Conservation (phyloP, 306 rosid genomes). For the Sechiopsis laciniata region DNA sequence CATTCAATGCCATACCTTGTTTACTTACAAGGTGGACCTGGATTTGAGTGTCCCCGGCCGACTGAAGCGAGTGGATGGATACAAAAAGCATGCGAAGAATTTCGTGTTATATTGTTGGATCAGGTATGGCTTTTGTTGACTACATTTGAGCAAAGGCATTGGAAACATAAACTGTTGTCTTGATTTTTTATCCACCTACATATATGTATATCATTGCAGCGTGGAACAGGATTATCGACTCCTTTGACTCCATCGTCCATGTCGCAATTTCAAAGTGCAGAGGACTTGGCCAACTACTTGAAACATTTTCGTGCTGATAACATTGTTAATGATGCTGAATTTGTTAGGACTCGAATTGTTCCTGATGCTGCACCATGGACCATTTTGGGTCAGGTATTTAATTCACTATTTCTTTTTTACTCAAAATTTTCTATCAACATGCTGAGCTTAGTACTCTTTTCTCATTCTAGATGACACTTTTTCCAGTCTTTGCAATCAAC, state of each 20-base stretch:
- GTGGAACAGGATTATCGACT: slow-evolving; percentile 96
- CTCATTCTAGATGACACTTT: background rate
- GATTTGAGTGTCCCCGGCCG: slow-evolving; percentile 73
- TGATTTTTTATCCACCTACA: slow-evolving; percentile 23
- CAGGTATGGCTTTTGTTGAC: slow-evolving; percentile 55
- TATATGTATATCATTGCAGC: slow-evolving; percentile 45
- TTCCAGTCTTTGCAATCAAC: slow-evolving; percentile 19
- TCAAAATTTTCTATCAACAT: slow-evolving; percentile 25
- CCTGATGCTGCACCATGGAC: slow-evolving; percentile 89
- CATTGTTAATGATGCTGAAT: slow-evolving; percentile 88
- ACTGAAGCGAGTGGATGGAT: slow-evolving; percentile 88
- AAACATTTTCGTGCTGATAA: slow-evolving; percentile 85
- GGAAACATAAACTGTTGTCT: slow-evolving; percentile 5
- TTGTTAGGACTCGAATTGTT: slow-evolving; percentile 67
- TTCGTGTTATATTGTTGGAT: slow-evolving; percentile 81
- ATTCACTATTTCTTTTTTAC: slow-evolving; percentile 18
- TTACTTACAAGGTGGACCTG: slow-evolving; percentile 96
- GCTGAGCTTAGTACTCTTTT: slow-evolving; percentile 5
- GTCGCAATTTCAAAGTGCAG: slow-evolving; percentile 67
- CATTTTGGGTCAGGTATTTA: slow-evolving; percentile 79
- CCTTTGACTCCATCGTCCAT: slow-evolving; percentile 79
- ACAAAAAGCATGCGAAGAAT: slow-evolving; percentile 76
- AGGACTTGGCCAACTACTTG: slow-evolving; percentile 52
- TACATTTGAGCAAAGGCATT: slow-evolving; percentile 1
- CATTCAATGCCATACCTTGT: slow-evolving; percentile 64